Evolutionary conservation across 495 filamentous ascomycete genomes (phyloP).

Genomic region (Neurospora sp.): DNA sequence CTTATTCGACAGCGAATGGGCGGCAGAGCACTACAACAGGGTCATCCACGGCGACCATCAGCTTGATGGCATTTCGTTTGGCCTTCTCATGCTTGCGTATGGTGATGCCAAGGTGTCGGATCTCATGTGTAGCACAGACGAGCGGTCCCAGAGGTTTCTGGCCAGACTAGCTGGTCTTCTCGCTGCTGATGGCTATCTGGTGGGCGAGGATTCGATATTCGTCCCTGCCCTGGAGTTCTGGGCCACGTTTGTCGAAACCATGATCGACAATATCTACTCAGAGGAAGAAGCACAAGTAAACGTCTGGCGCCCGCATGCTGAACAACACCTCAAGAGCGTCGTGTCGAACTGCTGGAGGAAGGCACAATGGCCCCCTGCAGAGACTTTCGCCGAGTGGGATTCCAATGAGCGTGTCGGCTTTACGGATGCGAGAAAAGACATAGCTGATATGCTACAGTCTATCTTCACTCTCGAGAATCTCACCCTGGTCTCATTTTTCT

Average conservation of each 20-base stretch:
- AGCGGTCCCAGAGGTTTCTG: slow-evolving; percentile 38
- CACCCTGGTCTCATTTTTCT: slow-evolving; percentile 58
- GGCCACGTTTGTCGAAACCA: slow-evolving; percentile 56
- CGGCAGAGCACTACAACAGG: slow-evolving; percentile 36
- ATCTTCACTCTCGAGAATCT: slow-evolving; percentile 62
- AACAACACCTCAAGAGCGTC: slow-evolving; percentile 40
- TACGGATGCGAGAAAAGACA: slow-evolving; percentile 67
- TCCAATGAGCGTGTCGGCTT: slow-evolving; percentile 63
- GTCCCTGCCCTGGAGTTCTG: slow-evolving; percentile 76
- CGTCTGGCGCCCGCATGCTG: slow-evolving; percentile 23
- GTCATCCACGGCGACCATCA: slow-evolving; percentile 52
- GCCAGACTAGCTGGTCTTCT: slow-evolving; percentile 51
- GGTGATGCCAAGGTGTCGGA: slow-evolving; percentile 48
- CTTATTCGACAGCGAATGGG: slow-evolving; percentile 48
- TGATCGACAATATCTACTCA: slow-evolving; percentile 30
- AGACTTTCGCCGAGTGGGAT: slow-evolving; percentile 52
- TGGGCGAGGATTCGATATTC: slow-evolving; percentile 68
- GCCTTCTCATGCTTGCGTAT: slow-evolving; percentile 60
- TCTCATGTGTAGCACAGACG: slow-evolving; percentile 32
- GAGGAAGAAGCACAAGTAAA: slow-evolving; percentile 10
- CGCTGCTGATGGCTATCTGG: slow-evolving; percentile 59
- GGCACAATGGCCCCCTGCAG: slow-evolving; percentile 46
- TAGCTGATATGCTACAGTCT: slow-evolving; percentile 67
- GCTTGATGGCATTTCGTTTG: slow-evolving; percentile 56
- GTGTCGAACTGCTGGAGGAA: slow-evolving; percentile 53